A percentile compares a stretch with the other conserved stretches of the same genome.
Evolutionary conservation across 1,139 yeast species (phyloP).

Genomic region (Candida smagusa): DNA sequence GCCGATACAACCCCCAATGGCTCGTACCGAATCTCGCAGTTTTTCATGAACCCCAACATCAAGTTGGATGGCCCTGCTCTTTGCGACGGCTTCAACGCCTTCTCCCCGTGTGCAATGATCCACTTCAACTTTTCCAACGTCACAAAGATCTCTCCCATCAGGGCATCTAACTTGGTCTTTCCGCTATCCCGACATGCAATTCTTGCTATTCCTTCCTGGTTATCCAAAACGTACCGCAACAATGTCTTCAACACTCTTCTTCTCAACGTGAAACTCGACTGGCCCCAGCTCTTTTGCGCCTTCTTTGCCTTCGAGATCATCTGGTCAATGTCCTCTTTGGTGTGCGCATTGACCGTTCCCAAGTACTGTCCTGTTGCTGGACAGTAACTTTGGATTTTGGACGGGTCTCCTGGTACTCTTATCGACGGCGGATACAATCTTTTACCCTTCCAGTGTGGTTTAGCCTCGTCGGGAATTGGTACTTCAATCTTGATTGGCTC

Average conservation of each 20-base stretch:
- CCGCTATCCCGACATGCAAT: conserved; percentile 97
- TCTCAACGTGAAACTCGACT: conserved; percentile 59
- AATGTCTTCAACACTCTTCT: conserved; percentile 70
- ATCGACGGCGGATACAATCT: conserved; percentile 61
- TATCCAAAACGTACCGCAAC: conserved; percentile 65
- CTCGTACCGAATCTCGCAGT: conserved; percentile 89
- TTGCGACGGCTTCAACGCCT: conserved; percentile 62
- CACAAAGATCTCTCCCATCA: conserved; percentile 93
- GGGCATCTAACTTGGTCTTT: conserved; percentile 91
- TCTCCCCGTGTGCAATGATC: conserved; percentile 82
- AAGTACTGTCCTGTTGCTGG: conserved; percentile 93
- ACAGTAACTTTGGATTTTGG: conserved; percentile 76
- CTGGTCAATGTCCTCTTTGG: conserved; percentile 65
- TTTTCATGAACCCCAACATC: conserved; percentile 68
- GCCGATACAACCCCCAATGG: conserved; percentile 91
- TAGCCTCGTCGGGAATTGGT: conserved; percentile 76
- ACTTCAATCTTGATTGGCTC: conserved; percentile 50
- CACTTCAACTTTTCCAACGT: conserved; percentile 89
- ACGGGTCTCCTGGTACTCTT: conserved; percentile 56
- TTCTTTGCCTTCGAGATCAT: conserved; percentile 51
- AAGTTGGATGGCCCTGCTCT: conserved; percentile 87
- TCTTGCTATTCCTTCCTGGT: conserved; percentile 84
- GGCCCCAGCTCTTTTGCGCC: conserved; percentile 64
- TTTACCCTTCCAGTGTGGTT: conserved; percentile 91
- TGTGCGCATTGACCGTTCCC: conserved; percentile 65